A percentile compares a stretch with the other conserved stretches of the same genome.
These are phyloP conservation scores for Hypoxylon cercidicola DNA, from an alignment of 495 filamentous ascomycete genomes.

Conservation along the genomic window DNA sequence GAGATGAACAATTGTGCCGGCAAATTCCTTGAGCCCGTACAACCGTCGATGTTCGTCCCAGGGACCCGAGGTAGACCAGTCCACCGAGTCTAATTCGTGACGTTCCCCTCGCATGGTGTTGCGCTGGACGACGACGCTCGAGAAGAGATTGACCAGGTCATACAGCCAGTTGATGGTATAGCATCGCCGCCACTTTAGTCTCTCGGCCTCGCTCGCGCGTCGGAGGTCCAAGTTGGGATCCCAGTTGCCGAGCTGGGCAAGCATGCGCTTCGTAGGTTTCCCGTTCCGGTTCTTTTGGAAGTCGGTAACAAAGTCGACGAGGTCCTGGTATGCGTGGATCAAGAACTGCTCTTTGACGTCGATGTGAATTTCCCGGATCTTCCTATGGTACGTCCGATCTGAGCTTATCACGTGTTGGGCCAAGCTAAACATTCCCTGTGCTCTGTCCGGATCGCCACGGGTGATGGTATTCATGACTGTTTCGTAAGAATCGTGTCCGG, in stretches of 20 bases:
- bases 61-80: slow-evolving; percentile 34
- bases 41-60: slow-evolving; percentile 51
- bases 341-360: slow-evolving; percentile 57
- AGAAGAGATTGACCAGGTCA: slow-evolving; percentile 58
- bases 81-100: slow-evolving; percentile 45
- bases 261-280: slow-evolving; percentile 58
- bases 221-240: slow-evolving; percentile 55
- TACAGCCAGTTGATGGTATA: slow-evolving; percentile 65
- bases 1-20: slow-evolving; percentile 48
- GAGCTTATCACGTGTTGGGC: slow-evolving; percentile 25
- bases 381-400: slow-evolving; percentile 13
- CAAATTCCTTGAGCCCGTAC: slow-evolving; percentile 55
- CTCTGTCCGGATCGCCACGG: slow-evolving; percentile 49
- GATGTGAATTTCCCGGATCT: slow-evolving; percentile 28
- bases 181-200: slow-evolving; percentile 55
- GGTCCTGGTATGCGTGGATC: slow-evolving; percentile 53
- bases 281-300: slow-evolving; percentile 57
- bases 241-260: slow-evolving; percentile 52
- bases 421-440: slow-evolving; percentile 42
- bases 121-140: slow-evolving; percentile 53
- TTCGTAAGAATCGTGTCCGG: slow-evolving; percentile 52
- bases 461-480: slow-evolving; percentile 51
- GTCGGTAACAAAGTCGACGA: slow-evolving; percentile 59
- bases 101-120: slow-evolving; percentile 48
- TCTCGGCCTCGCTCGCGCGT: slow-evolving; percentile 48